These are phyloP conservation scores for Colletotrichum lentis DNA, from an alignment of 2,329 filamentous ascomycete species.

Conservation along the genomic window DNA sequence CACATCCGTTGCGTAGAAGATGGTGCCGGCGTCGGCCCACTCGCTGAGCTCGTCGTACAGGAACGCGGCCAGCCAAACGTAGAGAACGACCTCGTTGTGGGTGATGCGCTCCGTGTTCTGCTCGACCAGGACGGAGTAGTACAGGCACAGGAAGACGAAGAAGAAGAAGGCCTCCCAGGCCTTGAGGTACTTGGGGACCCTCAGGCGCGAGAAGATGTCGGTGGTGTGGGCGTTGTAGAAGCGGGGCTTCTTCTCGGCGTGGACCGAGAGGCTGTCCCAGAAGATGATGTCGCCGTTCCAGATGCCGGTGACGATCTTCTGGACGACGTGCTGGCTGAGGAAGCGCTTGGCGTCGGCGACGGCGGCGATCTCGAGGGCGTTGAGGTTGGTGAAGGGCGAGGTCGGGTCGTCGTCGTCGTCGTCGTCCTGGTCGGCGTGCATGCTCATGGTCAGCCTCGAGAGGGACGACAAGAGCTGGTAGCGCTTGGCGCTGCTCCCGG, in stretches of 20 bases:
- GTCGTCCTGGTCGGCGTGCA: slow-evolving; percentile 50
- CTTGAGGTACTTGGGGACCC: slow-evolving; percentile 86
- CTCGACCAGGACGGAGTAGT: slow-evolving; percentile 85
- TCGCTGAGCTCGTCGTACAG: slow-evolving; percentile 88
- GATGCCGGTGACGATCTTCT: slow-evolving; percentile 83
- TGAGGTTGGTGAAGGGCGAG: slow-evolving; percentile 78
- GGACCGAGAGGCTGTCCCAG: slow-evolving; percentile 79
- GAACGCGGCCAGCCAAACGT: slow-evolving; percentile 87
- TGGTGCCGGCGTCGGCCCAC: slow-evolving; percentile 83
- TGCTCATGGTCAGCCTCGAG: slow-evolving; percentile 62
- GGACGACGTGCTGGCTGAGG: slow-evolving; percentile 79
- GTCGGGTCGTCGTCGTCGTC: slow-evolving; percentile 68
- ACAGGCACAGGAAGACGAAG: slow-evolving; percentile 76
- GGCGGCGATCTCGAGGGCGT: slow-evolving; percentile 86
- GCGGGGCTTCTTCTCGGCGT: slow-evolving; percentile 77
- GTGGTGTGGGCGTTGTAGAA: slow-evolving; percentile 74
- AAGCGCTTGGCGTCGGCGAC: slow-evolving; percentile 86
- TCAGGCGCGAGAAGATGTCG: slow-evolving; percentile 76
- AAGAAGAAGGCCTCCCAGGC: slow-evolving; percentile 86
- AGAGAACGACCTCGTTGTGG: slow-evolving; percentile 74
- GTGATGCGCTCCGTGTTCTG: slow-evolving; percentile 73
- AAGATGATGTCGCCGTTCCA: slow-evolving; percentile 89
- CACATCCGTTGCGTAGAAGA: slow-evolving; percentile 85
- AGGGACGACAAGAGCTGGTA: slow-evolving; percentile 62
- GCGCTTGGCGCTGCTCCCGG: slow-evolving; percentile 55